Evolutionary conservation across 371 early-diverging fungal genomes (phyloP).

Genomic region (Sanchytrium tribonematis): DNA sequence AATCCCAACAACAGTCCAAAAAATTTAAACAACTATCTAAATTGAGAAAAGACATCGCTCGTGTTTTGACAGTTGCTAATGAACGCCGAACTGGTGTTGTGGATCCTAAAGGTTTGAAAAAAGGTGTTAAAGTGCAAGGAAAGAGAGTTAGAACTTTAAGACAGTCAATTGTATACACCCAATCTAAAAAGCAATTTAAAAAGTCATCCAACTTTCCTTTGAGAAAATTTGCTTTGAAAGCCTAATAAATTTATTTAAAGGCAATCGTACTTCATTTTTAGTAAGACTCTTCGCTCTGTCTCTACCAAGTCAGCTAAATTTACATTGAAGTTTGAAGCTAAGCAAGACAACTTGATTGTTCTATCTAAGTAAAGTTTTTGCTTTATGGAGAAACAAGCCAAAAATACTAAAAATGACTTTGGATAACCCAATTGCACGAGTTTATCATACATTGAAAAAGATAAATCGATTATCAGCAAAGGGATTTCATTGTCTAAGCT

Average conservation of each 20-base stretch:
- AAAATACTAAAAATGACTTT: background rate
- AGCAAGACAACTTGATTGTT: background rate
- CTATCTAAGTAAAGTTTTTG: background rate
- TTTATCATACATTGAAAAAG: background rate
- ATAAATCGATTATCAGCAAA: background rate
- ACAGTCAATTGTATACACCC: background rate
- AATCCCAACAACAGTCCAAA: background rate
- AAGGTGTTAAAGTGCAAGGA: background rate
- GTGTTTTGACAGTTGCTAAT: background rate
- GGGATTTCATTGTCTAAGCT: too few species aligned
- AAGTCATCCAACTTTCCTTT: background rate
- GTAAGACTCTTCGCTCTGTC: background rate
- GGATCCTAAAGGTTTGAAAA: background rate
- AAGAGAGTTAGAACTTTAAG: background rate
- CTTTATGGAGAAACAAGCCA: background rate
- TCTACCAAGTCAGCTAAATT: background rate
- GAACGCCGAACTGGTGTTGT: background rate
- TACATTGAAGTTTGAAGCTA: background rate
- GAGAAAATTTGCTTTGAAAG: background rate
- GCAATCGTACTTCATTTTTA: background rate
- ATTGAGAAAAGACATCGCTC: background rate
- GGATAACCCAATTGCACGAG: background rate
- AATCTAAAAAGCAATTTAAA: background rate
- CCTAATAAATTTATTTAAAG: conserved; percentile 1
- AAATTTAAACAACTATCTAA: background rate